These are phyloP conservation scores for Casuarina equisetifolia DNA, from an alignment of 306 rosid species.

Conservation along the genomic window DNA sequence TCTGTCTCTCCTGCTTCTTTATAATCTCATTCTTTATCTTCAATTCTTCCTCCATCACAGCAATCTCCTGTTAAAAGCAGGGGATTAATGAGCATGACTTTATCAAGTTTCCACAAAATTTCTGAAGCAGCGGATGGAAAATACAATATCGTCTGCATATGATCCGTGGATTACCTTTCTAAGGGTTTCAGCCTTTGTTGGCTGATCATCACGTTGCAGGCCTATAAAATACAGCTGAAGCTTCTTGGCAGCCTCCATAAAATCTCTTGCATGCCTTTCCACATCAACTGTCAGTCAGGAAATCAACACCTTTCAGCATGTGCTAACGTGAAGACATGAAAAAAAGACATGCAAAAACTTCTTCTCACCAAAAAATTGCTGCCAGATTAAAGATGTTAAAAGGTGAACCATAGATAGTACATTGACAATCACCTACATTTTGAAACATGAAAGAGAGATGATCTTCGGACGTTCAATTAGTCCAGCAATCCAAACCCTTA, in stretches of 20 bases:
- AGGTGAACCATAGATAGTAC: too few species aligned
- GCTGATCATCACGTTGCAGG: conserved; percentile 80
- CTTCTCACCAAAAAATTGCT: too few species aligned
- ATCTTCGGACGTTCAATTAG: neutral
- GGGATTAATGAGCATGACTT: conserved; percentile 20
- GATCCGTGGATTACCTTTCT: conserved; percentile 48
- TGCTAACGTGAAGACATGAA: neutral
- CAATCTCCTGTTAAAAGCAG: conserved; percentile 66
- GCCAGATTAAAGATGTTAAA: too few species aligned
- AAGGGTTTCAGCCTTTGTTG: conserved; percentile 63
- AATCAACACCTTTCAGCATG: neutral
- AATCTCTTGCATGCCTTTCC: conserved; percentile 92
- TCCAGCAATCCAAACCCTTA: neutral
- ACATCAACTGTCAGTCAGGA: conserved; percentile 66
- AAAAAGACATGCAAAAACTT: neutral
- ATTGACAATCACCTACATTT: neutral
- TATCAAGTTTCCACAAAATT: conserved; percentile 3
- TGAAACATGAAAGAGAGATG: neutral
- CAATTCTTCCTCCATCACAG: conserved; percentile 79
- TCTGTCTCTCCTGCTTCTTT: conserved; percentile 64
- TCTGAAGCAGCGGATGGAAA: neutral
- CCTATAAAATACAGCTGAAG: conserved; percentile 75
- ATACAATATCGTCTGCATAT: neutral
- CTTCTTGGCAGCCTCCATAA: conserved; percentile 97
- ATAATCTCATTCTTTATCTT: conserved; percentile 58